These are phyloP conservation scores for Podospora conica DNA, from an alignment of 495 filamentous ascomycete species.

Conservation along the genomic window DNA sequence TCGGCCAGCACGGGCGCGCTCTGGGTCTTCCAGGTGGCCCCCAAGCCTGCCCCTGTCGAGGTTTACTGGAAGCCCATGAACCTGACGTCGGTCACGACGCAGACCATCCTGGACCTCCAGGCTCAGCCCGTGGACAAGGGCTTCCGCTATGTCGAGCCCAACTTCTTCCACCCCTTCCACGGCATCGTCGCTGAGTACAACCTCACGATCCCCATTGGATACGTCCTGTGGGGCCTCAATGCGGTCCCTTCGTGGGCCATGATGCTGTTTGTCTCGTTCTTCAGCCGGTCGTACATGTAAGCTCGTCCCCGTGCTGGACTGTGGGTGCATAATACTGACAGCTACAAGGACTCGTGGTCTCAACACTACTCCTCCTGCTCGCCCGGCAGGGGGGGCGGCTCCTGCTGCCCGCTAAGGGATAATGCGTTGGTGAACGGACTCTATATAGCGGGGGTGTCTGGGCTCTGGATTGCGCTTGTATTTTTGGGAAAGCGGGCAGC, in stretches of 20 bases:
- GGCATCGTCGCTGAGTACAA: conserved; percentile 60
- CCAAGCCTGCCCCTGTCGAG: conserved; percentile 50
- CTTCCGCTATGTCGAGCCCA: conserved; percentile 53
- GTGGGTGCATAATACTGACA: conserved; percentile 16
- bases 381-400: conserved; percentile 23
- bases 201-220: conserved; percentile 61
- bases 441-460: conserved; percentile 1
- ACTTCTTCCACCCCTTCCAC: conserved; percentile 74
- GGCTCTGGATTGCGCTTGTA: conserved; percentile 4
- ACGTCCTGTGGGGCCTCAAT: conserved; percentile 65
- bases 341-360: conserved; percentile 30
- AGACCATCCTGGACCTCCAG: conserved; percentile 58
- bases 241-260: conserved; percentile 52
- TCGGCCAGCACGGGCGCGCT: conserved; percentile 62
- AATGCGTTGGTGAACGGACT: not conserved
- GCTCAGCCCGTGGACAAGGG: conserved; percentile 55
- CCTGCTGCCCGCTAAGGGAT: conserved; percentile 16
- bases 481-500: not conserved
- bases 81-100: conserved; percentile 55
- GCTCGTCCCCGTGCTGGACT: conserved; percentile 20
- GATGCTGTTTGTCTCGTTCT: conserved; percentile 76
- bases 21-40: conserved; percentile 62
- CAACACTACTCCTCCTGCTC: conserved; percentile 12
- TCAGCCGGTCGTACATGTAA: conserved; percentile 84
- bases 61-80: conserved; percentile 59